Conservation (phyloP, 1,139 yeast species). For the Saccharomyces hybrid region DNA sequence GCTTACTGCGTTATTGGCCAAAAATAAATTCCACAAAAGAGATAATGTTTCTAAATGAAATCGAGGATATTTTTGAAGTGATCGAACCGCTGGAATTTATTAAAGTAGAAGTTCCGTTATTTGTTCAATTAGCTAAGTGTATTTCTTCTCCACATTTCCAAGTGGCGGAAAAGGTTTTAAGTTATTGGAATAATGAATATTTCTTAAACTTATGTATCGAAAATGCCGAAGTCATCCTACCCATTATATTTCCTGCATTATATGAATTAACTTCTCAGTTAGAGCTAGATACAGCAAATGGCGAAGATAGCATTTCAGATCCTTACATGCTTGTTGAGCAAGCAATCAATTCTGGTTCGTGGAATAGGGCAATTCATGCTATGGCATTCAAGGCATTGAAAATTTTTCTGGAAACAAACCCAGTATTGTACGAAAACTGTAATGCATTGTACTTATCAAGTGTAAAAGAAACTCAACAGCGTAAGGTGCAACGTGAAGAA, state of each 20-base stretch:
- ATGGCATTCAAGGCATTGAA: constrained; percentile 87
- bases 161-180: constrained; percentile 90
- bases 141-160: constrained; percentile 95
- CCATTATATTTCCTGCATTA: constrained; percentile 83
- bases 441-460: constrained; percentile 63
- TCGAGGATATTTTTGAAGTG: constrained; percentile 94
- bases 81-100: constrained; percentile 90
- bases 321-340: constrained; percentile 33
- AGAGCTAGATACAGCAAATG: constrained; percentile 37
- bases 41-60: constrained; percentile 89
- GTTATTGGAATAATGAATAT: constrained; percentile 93
- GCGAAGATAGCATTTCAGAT: constrained; percentile 32
- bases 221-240: constrained; percentile 83
- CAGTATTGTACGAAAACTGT: constrained; percentile 86
- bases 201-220: constrained; percentile 86
- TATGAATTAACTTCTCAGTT: constrained; percentile 65
- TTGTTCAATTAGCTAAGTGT: constrained; percentile 90
- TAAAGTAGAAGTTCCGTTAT: constrained; percentile 86
- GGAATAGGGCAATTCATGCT: constrained; percentile 92
- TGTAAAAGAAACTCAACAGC: constrained; percentile 29
- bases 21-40: constrained; percentile 92
- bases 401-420: constrained; percentile 89
- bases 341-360: constrained; percentile 38
- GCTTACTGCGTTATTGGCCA: constrained; percentile 92
- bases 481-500: constrained; percentile 47